Evolutionary conservation across 371 early-diverging fungal genomes (phyloP).

Genomic region (Mucor saturninus): DNA sequence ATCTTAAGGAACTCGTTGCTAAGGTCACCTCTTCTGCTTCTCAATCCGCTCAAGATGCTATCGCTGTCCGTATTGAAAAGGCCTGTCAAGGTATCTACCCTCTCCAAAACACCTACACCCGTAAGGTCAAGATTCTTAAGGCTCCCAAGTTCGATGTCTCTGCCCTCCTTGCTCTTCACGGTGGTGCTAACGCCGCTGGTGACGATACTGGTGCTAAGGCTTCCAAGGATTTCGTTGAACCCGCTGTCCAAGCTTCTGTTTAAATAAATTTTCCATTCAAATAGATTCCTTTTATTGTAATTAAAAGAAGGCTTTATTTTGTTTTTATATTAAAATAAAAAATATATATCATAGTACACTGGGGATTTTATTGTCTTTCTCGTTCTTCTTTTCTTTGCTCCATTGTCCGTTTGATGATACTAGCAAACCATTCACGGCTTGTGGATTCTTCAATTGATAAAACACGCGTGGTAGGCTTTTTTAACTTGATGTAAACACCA

Average conservation of each 20-base stretch:
- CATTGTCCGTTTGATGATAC: conserved; percentile 13
- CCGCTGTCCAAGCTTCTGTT: conserved; percentile 76
- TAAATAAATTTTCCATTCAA: conserved; percentile 46
- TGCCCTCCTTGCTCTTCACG: conserved; percentile 97
- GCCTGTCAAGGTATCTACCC: conserved; percentile 98
- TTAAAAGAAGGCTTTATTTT: conserved; percentile 1
- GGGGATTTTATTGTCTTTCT: conserved; percentile 16
- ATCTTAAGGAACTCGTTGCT: conserved; percentile 96
- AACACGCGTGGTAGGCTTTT: conserved; percentile 6
- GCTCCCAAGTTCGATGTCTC: conserved; percentile 95
- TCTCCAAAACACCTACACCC: conserved; percentile 97
- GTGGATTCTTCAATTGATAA: conserved; percentile 26
- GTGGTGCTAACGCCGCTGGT: conserved; percentile 82
- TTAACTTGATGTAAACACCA: conserved; percentile 25
- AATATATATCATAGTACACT: conserved; percentile 1
- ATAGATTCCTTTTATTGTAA: conserved; percentile 7
- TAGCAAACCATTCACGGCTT: conserved; percentile 31
- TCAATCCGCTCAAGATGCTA: conserved; percentile 66
- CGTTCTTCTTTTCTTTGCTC: conserved; percentile 21
- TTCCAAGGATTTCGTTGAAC: conserved; percentile 85
- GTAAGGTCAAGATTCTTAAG: conserved; percentile 99
- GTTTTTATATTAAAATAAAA: conserved; percentile 9
- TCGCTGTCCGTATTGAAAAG: conserved; percentile 98
- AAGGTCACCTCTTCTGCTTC: conserved; percentile 85
- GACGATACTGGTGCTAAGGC: conserved; percentile 78